phyloP scores from a whole-genome alignment of 805 yeast genomes.

The Monosporozyma siamensis region DNA sequence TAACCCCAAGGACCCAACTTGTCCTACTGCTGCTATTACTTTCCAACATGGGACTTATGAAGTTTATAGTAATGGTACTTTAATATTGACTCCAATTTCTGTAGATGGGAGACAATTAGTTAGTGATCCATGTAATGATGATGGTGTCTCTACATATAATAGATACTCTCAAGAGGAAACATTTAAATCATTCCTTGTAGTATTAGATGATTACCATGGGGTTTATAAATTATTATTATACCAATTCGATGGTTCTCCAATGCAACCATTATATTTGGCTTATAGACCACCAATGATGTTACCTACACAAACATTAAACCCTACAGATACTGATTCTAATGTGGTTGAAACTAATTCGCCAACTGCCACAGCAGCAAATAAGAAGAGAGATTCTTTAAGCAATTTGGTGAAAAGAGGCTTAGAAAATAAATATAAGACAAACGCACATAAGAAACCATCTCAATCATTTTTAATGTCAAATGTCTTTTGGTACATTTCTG shows the following conservation, averaged over 20 bases:
- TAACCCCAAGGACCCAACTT: conserved; percentile 65
- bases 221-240: conserved; percentile 63
- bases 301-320: conserved; percentile 86
- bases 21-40: conserved; percentile 74
- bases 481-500: conserved; percentile 20
- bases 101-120: conserved; percentile 91
- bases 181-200: conserved; percentile 49
- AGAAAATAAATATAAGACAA: conserved; percentile 73
- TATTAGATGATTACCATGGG: conserved; percentile 75
- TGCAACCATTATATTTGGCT: conserved; percentile 86
- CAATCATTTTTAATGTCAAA: conserved; percentile 12
- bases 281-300: conserved; percentile 94
- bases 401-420: conserved; percentile 57
- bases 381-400: conserved; percentile 30
- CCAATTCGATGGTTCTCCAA: conserved; percentile 67
- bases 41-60: conserved; percentile 86
- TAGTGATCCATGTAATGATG: conserved; percentile 74
- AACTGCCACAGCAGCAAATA: conserved; percentile 8
- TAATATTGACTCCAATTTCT: conserved; percentile 60
- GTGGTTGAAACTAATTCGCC: conserved; percentile 16
- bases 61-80: conserved; percentile 52
- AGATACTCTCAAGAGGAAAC: conserved; percentile 63
- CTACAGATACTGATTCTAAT: conserved; percentile 38
- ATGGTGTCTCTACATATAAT: conserved; percentile 50
- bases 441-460: conserved; percentile 37